Base-by-base conservation (phyloP, 2,329 filamentous ascomycete species). In the Allantophomopsis cytisporea region DNA sequence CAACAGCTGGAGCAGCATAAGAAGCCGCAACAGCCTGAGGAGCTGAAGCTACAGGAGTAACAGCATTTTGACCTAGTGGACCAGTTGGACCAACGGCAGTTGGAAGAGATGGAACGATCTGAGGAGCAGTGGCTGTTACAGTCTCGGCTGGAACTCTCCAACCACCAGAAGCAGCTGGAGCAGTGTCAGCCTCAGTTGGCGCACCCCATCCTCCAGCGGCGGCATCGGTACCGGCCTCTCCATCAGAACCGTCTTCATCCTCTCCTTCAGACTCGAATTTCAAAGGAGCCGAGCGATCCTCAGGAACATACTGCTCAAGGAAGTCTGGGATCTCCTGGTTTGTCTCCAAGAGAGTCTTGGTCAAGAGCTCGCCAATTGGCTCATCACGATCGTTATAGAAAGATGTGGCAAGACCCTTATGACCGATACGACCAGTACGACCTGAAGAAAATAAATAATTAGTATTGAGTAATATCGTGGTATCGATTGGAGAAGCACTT, bases 381-480 rank as follows among this genome's bases (percentile, higher is more conserved):
- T 82, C 73, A 50, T 96, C 83, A 1, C 71, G 65, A 1, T 88
- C 79, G 18, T 80, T 85, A 66, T 81, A 96, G 63, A 98, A 89
- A 0, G 89, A 94, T 0, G 83, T 89, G 0, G 91, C 88, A 5
- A 87, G 63, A 14, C 91, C 91, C 35, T 73, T 70, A 49, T 94
- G 83, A 2, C 91, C 91, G 54, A 95, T 95, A 39, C 91, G 85
- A 40, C 84, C 91, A 49, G 91, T 98, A 44, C 91, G 88, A 45
- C 91, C 82, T 86, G 43, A 38, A 2, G 31, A 15, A 33, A 47
- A 15, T n/a, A 15, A 7, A 7, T 32, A 34, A 13, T 18, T 34
- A 34, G 41, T 28, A 10, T 28, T 8, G 11, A 28, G 23, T 12
- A 10, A 28, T 12, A 28, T 6, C 3, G 10, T 10, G 4, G 8